These are phyloP conservation scores for Trichosphaerium sp. DNA, from an alignment of 78 protist genomes.

Conservation along the genomic window DNA sequence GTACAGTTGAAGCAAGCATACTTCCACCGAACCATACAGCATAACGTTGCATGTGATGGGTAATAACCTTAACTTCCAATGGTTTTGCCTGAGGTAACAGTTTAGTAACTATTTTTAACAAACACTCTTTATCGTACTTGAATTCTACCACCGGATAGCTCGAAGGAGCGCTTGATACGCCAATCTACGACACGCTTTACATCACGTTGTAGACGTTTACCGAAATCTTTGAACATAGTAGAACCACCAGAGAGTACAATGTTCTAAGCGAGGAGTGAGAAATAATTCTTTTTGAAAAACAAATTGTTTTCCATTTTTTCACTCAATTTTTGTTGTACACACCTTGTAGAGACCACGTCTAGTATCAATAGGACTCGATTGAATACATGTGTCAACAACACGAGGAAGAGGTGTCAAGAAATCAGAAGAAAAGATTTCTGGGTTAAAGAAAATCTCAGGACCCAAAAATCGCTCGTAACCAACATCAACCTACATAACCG, in stretches of 20 bases:
- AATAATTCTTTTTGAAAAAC: not conserved
- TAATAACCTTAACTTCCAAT: constrained; percentile 87
- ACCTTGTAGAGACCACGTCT: constrained; percentile 85
- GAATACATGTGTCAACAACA: constrained; percentile 79
- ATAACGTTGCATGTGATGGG: constrained; percentile 85
- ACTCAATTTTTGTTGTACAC: not conserved
- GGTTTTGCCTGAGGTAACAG: constrained; percentile 71
- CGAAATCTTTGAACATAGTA: constrained; percentile 97
- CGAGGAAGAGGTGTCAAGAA: constrained; percentile 84
- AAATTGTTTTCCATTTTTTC: not conserved
- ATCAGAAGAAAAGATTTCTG: constrained; percentile 90
- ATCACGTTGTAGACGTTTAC: constrained; percentile 83
- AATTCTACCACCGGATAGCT: constrained; percentile 59
- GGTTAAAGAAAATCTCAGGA: constrained; percentile 99
- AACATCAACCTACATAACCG: constrained; percentile 84
- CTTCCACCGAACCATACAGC: constrained; percentile 98
- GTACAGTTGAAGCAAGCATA: constrained; percentile 71
- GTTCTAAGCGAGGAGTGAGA: constrained; percentile 28
- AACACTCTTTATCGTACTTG: not conserved
- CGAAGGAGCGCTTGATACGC: constrained; percentile 49
- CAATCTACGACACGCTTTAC: constrained; percentile 61
- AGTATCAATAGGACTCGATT: constrained; percentile 92
- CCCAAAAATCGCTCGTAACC: constrained; percentile 98
- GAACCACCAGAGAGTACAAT: constrained; percentile 98
- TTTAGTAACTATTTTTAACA: not conserved